These are phyloP conservation scores for Cylindrotheca closterium DNA, from an alignment of 108 stramenopile genomes.

Conservation along the genomic window DNA sequence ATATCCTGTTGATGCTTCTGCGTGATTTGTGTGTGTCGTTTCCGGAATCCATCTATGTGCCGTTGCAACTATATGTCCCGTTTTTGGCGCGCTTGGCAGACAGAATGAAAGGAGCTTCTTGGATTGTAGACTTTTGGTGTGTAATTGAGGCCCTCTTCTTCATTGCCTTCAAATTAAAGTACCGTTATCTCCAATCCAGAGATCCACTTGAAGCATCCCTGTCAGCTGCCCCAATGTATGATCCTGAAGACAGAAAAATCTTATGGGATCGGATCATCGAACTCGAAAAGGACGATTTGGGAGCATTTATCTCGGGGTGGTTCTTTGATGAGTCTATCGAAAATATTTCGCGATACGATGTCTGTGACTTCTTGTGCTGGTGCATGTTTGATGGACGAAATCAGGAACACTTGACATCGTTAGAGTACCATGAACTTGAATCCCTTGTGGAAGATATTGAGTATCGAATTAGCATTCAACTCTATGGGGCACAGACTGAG, in stretches of 20 bases:
- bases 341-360: conserved; percentile 76
- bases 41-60: conserved; percentile 49
- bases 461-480: conserved; percentile 55
- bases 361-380: conserved; percentile 80
- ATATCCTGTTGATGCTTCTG: conserved; percentile 66
- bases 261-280: conserved; percentile 77
- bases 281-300: conserved; percentile 46
- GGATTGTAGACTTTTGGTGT: conserved; percentile 75
- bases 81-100: conserved; percentile 47
- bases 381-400: conserved; percentile 86
- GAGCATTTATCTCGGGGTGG: conserved; percentile 73
- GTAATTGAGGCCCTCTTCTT: conserved; percentile 81
- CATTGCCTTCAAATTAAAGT: conserved; percentile 57
- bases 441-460: conserved; percentile 72
- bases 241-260: conserved; percentile 48
- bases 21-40: conserved; percentile 68
- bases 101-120: conserved; percentile 45
- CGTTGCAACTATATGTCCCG: conserved; percentile 57
- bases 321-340: conserved; percentile 80
- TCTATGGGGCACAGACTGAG: conserved; percentile 48
- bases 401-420: conserved; percentile 81
- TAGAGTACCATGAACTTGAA: conserved; percentile 69
- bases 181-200: conserved; percentile 58
- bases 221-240: conserved; percentile 72
- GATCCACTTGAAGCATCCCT: conserved; percentile 81